Conservation (phyloP, 805 yeast species). For the Zygoascus bituminiphila region DNA sequence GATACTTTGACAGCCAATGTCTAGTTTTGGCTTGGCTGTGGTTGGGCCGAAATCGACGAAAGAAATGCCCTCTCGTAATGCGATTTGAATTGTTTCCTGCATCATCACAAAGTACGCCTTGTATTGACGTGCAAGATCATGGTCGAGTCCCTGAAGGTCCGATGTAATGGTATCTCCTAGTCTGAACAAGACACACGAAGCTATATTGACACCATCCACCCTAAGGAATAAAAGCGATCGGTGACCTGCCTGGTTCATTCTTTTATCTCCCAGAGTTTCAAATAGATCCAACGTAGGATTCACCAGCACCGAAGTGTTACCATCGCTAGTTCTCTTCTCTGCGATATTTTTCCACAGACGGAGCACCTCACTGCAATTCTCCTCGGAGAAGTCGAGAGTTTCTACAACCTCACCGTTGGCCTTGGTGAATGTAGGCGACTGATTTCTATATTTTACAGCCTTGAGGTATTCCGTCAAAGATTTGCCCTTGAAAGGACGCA, state of each 20-base stretch:
- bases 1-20: slow-evolving; percentile 34
- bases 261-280: slow-evolving; percentile 25
- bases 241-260: slow-evolving; percentile 22
- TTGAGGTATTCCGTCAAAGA: slow-evolving; percentile 33
- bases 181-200: slow-evolving; percentile 36
- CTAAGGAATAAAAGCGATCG: slow-evolving; percentile 33
- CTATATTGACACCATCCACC: slow-evolving; percentile 32
- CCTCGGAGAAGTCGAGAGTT: slow-evolving; percentile 27
- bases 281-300: slow-evolving; percentile 31
- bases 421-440: slow-evolving; percentile 29
- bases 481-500: slow-evolving; percentile 30
- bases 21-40: slow-evolving; percentile 36
- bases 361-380: slow-evolving; percentile 29
- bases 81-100: slow-evolving; percentile 38
- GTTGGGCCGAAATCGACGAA: slow-evolving; percentile 42
- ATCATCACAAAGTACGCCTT: slow-evolving; percentile 42
- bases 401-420: slow-evolving; percentile 33
- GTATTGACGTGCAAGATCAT: slow-evolving; percentile 32
- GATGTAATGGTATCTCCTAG: slow-evolving; percentile 39
- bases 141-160: slow-evolving; percentile 38
- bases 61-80: slow-evolving; percentile 30
- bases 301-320: slow-evolving; percentile 33
- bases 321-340: slow-evolving; percentile 30
- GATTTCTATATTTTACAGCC: slow-evolving; percentile 35
- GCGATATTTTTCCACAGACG: slow-evolving; percentile 36